Conservation (phyloP, 176 grass and related monocot species). For the Cocos nucifera region DNA sequence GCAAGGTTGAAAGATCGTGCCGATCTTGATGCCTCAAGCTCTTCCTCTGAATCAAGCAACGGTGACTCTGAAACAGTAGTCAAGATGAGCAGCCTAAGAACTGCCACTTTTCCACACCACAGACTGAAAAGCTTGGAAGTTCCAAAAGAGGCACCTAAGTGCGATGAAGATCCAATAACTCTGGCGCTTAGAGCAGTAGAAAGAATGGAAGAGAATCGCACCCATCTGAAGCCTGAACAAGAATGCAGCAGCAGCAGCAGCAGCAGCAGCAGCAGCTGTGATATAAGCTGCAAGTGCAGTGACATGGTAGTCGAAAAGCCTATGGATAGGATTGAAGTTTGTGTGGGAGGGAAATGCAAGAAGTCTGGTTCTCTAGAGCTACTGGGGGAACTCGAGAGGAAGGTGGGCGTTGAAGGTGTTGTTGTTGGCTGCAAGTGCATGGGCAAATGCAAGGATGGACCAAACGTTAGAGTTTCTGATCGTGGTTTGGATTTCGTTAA, state of each 20-base stretch:
- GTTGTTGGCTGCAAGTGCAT: conserved; percentile 67
- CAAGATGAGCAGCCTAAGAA: conserved; percentile 22
- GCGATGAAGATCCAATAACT: not conserved
- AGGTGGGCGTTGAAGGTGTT: conserved; percentile 6
- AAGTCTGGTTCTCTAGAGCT: conserved; percentile 40
- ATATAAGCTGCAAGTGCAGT: not conserved
- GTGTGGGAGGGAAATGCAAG: conserved; percentile 84
- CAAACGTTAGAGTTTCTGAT: conserved; percentile 36
- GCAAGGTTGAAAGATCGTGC: conserved; percentile 1
- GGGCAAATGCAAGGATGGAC: conserved; percentile 61
- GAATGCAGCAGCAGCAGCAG: not conserved
- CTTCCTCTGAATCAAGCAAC: conserved; percentile 41
- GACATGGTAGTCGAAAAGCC: not conserved
- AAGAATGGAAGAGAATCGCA: too few relatives aligned
- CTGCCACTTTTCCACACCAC: conserved; percentile 11
- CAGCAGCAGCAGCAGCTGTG: too few relatives aligned
- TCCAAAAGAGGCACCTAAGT: not conserved
- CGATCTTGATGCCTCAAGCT: not conserved
- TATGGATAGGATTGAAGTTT: conserved; percentile 42
- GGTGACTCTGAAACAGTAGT: conserved; percentile 21
- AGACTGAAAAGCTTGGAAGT: not conserved
- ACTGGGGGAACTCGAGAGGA: conserved; percentile 53
- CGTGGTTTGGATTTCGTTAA: not conserved
- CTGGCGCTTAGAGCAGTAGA: too few relatives aligned
- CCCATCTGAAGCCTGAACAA: not conserved